Evolutionary conservation across 1,139 yeast genomes (phyloP).

Genomic region (Pichia sp.): DNA sequence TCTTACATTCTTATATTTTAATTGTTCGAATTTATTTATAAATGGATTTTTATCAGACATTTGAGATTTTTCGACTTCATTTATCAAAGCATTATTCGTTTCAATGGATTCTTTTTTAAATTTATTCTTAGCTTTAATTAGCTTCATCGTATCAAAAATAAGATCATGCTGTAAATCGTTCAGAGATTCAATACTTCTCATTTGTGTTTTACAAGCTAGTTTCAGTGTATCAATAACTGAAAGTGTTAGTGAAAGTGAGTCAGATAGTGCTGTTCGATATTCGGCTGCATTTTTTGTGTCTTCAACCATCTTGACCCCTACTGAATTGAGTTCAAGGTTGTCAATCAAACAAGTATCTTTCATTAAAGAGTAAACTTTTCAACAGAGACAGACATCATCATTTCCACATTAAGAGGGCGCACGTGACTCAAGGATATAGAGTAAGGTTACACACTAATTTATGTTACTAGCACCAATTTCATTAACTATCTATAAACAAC

Average conservation of each 20-base stretch:
- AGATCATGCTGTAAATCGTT: slow-evolving; percentile 14
- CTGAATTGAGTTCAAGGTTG: no score
- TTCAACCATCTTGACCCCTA: no score
- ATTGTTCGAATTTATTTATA: slow-evolving; percentile 19
- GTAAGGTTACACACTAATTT: no score
- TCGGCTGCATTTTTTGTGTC: slow-evolving; percentile 2
- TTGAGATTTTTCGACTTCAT: slow-evolving; percentile 17
- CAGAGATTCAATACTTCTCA: slow-evolving; percentile 2
- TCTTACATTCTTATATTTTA: slow-evolving; percentile 16
- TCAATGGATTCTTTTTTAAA: slow-evolving; percentile 17
- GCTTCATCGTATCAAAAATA: slow-evolving; percentile 19
- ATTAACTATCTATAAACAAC: no score
- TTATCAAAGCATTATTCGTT: slow-evolving; percentile 10
- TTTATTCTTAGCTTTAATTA: slow-evolving; percentile 18
- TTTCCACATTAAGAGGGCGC: no score
- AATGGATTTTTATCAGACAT: slow-evolving; percentile 15
- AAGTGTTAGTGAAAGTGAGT: slow-evolving; percentile 14
- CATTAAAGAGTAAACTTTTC: no score
- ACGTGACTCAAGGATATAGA: no score
- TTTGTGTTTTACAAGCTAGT: not conserved
- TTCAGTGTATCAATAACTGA: slow-evolving; percentile 9
- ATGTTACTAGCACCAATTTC: no score
- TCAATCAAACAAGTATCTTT: no score
- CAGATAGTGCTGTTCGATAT: slow-evolving; percentile 12
- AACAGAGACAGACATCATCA: no score